Percentiles rank a stretch among this genome's conserved stretches.
Evolutionary conservation across 2,329 filamentous ascomycete genomes (phyloP).

Genomic region (Stenocarpella maydis): DNA sequence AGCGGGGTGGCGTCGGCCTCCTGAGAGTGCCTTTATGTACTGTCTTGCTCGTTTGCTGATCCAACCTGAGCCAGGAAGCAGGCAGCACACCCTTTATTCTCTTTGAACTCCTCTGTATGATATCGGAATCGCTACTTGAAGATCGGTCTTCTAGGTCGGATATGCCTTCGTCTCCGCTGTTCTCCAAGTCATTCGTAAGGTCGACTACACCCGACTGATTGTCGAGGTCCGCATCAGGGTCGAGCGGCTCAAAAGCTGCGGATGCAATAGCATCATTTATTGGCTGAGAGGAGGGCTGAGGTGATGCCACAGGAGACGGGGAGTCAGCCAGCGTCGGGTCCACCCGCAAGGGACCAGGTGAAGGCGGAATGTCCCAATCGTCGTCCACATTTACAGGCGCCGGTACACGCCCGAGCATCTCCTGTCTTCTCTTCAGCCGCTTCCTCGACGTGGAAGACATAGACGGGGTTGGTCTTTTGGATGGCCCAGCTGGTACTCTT

Average conservation of each 20-base stretch:
- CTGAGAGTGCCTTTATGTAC: slow-evolving; percentile 42
- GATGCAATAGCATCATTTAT: neutral
- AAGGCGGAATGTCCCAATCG: slow-evolving; percentile 28
- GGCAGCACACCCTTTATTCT: slow-evolving; percentile 69
- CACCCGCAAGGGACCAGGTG: slow-evolving; percentile 11
- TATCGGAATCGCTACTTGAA: slow-evolving; percentile 53
- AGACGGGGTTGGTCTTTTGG: slow-evolving; percentile 39
- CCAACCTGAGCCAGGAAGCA: slow-evolving; percentile 72
- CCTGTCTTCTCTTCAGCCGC: slow-evolving; percentile 35
- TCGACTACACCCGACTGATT: slow-evolving; percentile 6
- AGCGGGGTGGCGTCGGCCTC: slow-evolving; percentile 44
- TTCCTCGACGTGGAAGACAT: slow-evolving; percentile 40
- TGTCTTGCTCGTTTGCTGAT: slow-evolving; percentile 54
- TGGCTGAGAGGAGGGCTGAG: neutral
- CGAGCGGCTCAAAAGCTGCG: neutral
- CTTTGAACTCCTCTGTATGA: slow-evolving; percentile 49
- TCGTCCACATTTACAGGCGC: neutral
- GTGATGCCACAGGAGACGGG: neutral
- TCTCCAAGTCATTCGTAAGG: slow-evolving; percentile 28
- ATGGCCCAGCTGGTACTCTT: slow-evolving; percentile 28
- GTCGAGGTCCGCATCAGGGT: neutral
- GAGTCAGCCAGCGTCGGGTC: neutral
- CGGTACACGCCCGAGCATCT: neutral
- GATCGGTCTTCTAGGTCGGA: slow-evolving; percentile 40
- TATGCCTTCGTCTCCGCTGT: slow-evolving; percentile 28